Percentiles rank a stretch among this genome's conserved stretches.
Evolutionary conservation across 139 green algal genomes (phyloP).

Genomic region (Pedinophyceae sp.): DNA sequence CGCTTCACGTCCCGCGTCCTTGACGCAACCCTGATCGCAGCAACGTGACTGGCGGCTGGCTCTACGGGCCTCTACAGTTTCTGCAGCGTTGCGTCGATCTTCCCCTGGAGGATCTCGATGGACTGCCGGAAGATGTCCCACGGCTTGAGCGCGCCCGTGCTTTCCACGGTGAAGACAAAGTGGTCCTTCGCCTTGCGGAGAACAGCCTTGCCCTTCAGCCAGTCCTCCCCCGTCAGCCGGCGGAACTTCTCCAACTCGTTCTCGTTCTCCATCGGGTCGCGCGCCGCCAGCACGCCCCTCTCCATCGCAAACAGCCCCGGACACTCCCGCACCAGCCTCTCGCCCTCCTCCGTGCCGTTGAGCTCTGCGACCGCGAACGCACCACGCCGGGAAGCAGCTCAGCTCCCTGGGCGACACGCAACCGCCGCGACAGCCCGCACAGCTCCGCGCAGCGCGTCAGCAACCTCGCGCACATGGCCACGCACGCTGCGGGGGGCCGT

Average conservation of each 20-base stretch:
- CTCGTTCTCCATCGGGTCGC: constrained; percentile 42
- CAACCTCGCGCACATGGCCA: too few relatives aligned
- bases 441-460: too few relatives aligned
- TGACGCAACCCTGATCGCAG: too few relatives aligned
- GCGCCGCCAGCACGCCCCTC: constrained; percentile 7
- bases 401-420: too few relatives aligned
- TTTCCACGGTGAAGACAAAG: constrained; percentile 98
- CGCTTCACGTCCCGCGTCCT: too few relatives aligned
- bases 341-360: constrained; percentile 27
- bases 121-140: constrained; percentile 52
- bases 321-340: constrained; percentile 34
- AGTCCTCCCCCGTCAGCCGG: constrained; percentile 31
- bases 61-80: constrained; percentile 22
- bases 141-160: constrained; percentile 51
- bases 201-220: constrained; percentile 35
- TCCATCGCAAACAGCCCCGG: constrained; percentile 33
- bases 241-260: constrained; percentile 21
- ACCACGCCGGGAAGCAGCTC: too few relatives aligned
- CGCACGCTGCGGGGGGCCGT: too few relatives aligned
- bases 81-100: constrained; percentile 49
- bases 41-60: too few relatives aligned
- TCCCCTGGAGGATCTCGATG: constrained; percentile 48
- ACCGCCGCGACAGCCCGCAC: constrained; percentile 20
- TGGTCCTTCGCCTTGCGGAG: constrained; percentile 79
- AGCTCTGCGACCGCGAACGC: too few relatives aligned